Evolutionary conservation across 2,329 filamentous ascomycete species (phyloP).

Genomic region (Diaporthe amygdali): DNA sequence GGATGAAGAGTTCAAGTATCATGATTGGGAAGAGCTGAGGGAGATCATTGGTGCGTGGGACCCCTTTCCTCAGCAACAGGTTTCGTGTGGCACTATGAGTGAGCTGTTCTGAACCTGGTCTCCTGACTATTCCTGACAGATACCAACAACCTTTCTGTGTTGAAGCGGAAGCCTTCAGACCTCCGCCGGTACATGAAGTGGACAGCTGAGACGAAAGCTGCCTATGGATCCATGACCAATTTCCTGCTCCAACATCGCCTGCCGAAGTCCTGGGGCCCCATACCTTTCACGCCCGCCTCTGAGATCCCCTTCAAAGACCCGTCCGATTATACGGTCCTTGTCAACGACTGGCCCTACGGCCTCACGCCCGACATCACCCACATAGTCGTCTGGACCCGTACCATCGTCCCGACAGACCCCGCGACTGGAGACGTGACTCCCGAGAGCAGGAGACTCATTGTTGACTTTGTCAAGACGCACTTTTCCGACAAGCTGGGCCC

Average conservation of each 20-base stretch:
- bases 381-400: slow-evolving; percentile 91
- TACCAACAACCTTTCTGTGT: slow-evolving; percentile 69
- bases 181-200: slow-evolving; percentile 81
- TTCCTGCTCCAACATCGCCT: slow-evolving; percentile 79
- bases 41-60: slow-evolving; percentile 65
- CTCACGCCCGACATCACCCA: slow-evolving; percentile 72
- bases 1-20: slow-evolving; percentile 73
- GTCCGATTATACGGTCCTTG: slow-evolving; percentile 71
- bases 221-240: slow-evolving; percentile 80
- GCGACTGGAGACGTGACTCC: slow-evolving; percentile 74
- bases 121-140: slow-evolving; percentile 36
- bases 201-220: slow-evolving; percentile 69
- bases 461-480: slow-evolving; percentile 70
- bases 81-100: neutral
- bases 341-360: slow-evolving; percentile 96
- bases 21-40: slow-evolving; percentile 77
- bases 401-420: slow-evolving; percentile 74
- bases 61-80: neutral
- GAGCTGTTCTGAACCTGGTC: neutral
- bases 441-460: slow-evolving; percentile 67
- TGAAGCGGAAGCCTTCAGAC: slow-evolving; percentile 83
- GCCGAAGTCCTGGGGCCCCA: slow-evolving; percentile 66
- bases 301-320: slow-evolving; percentile 56
- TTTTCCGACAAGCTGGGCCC: slow-evolving; percentile 67
- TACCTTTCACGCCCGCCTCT: slow-evolving; percentile 60